Conservation (phyloP, 495 filamentous ascomycete genomes). For the Acidiella bohemica region DNA sequence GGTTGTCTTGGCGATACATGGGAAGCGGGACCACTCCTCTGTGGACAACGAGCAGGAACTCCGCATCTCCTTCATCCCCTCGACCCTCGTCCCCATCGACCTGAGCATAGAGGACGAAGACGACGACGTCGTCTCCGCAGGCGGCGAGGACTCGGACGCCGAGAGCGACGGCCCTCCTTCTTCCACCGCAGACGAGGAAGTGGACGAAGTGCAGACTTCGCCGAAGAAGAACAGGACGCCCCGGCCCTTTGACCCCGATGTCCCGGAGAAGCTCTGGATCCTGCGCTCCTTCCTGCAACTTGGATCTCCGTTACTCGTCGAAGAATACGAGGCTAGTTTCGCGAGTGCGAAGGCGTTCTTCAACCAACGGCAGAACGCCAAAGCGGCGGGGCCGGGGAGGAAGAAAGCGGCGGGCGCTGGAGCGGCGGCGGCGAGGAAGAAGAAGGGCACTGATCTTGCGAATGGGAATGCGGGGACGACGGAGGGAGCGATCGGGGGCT, state of each 20-base stretch:
- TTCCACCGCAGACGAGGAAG: slow-evolving; percentile 8
- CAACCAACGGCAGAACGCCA: slow-evolving; percentile 13
- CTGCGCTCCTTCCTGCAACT: slow-evolving; percentile 55
- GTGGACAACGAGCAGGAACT: slow-evolving; percentile 67
- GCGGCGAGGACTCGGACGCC: slow-evolving; percentile 31
- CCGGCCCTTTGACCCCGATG: slow-evolving; percentile 52
- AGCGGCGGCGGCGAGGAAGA: slow-evolving; percentile 3
- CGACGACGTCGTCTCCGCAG: slow-evolving; percentile 25
- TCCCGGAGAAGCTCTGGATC: slow-evolving; percentile 60
- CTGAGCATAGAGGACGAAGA: slow-evolving; percentile 39
- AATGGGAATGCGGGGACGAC: slow-evolving; percentile 10
- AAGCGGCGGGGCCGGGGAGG: slow-evolving; percentile 3
- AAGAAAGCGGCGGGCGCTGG: slow-evolving; percentile 1
- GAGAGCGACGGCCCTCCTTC: slow-evolving; percentile 9
- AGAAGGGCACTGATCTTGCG: slow-evolving; percentile 9
- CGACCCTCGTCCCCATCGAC: slow-evolving; percentile 63
- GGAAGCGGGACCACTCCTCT: slow-evolving; percentile 50
- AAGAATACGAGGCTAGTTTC: slow-evolving; percentile 60
- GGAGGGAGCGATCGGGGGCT: slow-evolving; percentile 15
- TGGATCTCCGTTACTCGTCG: slow-evolving; percentile 57
- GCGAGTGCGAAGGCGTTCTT: slow-evolving; percentile 37
- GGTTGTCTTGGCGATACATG: slow-evolving; percentile 49
- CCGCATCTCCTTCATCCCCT: slow-evolving; percentile 62
- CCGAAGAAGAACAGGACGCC: slow-evolving; percentile 42
- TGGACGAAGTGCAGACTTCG: slow-evolving; percentile 19